These are phyloP conservation scores for Posidonia australis DNA, from an alignment of 106 monocot genomes.

Conservation along the genomic window DNA sequence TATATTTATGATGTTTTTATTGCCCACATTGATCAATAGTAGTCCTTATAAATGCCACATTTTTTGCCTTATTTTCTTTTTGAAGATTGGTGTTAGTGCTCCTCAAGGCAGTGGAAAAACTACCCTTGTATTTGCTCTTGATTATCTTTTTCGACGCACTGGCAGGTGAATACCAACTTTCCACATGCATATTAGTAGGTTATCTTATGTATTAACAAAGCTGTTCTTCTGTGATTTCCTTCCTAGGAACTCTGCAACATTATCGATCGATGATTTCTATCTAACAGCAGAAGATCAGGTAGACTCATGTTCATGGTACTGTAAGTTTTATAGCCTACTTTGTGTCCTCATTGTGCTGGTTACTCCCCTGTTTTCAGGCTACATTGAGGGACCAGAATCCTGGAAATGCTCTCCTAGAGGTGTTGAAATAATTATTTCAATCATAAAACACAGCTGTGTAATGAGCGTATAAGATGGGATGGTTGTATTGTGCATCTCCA, in stretches of 20 bases:
- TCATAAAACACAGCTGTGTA: background rate
- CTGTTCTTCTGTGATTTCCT: constrained; percentile 12
- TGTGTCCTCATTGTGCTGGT: background rate
- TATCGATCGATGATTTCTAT: constrained; percentile 99
- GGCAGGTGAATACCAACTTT: constrained; percentile 35
- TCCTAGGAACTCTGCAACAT: constrained; percentile 66
- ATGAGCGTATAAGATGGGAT: background rate
- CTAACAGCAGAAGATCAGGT: constrained; percentile 93
- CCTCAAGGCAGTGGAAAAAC: constrained; percentile 99
- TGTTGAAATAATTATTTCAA: constrained; percentile 14
- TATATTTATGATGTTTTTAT: no score
- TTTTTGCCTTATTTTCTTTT: background rate
- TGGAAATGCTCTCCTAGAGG: constrained; percentile 94
- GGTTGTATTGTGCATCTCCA: background rate
- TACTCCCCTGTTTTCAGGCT: constrained; percentile 28
- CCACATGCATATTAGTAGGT: background rate
- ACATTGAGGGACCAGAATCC: constrained; percentile 66
- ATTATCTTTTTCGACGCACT: constrained; percentile 58
- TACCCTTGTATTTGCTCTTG: constrained; percentile 89
- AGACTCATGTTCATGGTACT: background rate
- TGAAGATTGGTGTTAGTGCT: constrained; percentile 95
- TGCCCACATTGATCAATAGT: no score
- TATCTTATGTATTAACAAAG: constrained; percentile 1
- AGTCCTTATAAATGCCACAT: no score
- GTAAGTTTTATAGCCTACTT: background rate